These are phyloP conservation scores for Xylariaceae sp. DNA, from an alignment of 2,329 filamentous ascomycete species.

Conservation along the genomic window DNA sequence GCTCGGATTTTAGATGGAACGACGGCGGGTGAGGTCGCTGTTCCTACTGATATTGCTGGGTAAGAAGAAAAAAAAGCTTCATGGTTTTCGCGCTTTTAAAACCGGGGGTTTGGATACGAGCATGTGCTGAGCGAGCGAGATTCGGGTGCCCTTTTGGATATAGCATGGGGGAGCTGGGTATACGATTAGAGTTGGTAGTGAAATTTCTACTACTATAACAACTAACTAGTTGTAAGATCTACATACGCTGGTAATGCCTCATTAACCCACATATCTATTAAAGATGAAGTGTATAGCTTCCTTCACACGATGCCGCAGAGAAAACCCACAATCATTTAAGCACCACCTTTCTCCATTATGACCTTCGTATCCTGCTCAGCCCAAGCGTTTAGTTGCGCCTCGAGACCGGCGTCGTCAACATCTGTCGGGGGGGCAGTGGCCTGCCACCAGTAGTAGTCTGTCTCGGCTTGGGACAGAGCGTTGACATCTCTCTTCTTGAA, in stretches of 20 bases:
- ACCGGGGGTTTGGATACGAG: too few species aligned
- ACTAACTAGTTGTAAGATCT: too few species aligned
- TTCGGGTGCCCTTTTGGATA: not conserved
- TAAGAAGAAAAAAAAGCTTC: not conserved
- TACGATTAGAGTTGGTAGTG: not conserved
- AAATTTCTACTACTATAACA: too few species aligned
- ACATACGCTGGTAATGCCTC: too few species aligned
- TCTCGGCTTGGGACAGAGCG: too few species aligned
- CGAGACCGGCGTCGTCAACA: conserved; percentile 23
- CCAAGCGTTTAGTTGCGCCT: conserved; percentile 22
- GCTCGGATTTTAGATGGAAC: too few species aligned
- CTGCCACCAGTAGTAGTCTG: conserved; percentile 14
- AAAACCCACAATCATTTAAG: not conserved
- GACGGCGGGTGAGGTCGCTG: not conserved
- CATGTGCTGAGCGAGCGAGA: too few species aligned
- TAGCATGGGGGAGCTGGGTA: too few species aligned
- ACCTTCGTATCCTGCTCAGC: conserved; percentile 22
- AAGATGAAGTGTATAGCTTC: too few species aligned
- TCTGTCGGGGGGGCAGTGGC: conserved; percentile 18
- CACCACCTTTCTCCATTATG: not conserved
- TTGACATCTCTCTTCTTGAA: conserved; percentile 21
- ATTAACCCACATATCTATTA: too few species aligned
- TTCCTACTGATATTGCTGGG: not conserved
- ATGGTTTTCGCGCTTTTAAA: not conserved
- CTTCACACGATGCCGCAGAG: too few species aligned